These are phyloP conservation scores for Arthonia radiata DNA, from an alignment of 495 filamentous ascomycete species.

Conservation along the genomic window DNA sequence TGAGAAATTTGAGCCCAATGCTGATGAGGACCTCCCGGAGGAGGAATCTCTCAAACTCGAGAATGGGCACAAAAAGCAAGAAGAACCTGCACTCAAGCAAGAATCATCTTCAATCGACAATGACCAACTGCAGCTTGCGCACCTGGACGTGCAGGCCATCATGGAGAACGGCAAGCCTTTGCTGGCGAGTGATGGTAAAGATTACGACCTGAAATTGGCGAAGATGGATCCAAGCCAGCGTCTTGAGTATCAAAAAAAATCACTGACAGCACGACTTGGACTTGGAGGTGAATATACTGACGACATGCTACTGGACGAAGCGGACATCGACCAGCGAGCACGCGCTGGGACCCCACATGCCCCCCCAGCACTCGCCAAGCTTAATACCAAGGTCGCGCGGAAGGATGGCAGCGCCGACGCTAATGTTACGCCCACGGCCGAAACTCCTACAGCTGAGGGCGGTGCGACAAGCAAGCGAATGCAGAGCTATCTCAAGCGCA, in stretches of 20 bases:
- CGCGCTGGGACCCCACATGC: constrained; percentile 7
- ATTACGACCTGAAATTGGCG: constrained; percentile 60
- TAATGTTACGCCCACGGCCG: constrained; percentile 19
- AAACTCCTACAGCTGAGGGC: constrained; percentile 37
- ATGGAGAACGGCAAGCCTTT: constrained; percentile 60
- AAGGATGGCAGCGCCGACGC: no score
- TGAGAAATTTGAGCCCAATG: constrained; percentile 68
- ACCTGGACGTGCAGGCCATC: constrained; percentile 53
- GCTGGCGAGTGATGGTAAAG: constrained; percentile 57
- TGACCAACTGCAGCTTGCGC: constrained; percentile 41
- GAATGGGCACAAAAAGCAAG: constrained; percentile 24
- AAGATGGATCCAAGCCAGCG: constrained; percentile 56
- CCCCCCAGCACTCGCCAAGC: constrained; percentile 17
- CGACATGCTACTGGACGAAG: constrained; percentile 47
- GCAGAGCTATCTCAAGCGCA: constrained; percentile 79
- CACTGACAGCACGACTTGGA: constrained; percentile 56
- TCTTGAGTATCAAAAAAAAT: constrained; percentile 71
- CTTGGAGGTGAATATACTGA: constrained; percentile 67
- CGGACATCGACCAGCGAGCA: constrained; percentile 22
- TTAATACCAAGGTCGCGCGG: constrained; percentile 19
- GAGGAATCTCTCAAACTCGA: constrained; percentile 11
- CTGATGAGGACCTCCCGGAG: constrained; percentile 23
- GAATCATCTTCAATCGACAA: constrained; percentile 13
- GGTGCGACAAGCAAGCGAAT: constrained; percentile 65
- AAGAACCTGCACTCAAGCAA: constrained; percentile 16